Conservation (phyloP, 345 rosid genomes). For the Gossypium thurberi region DNA sequence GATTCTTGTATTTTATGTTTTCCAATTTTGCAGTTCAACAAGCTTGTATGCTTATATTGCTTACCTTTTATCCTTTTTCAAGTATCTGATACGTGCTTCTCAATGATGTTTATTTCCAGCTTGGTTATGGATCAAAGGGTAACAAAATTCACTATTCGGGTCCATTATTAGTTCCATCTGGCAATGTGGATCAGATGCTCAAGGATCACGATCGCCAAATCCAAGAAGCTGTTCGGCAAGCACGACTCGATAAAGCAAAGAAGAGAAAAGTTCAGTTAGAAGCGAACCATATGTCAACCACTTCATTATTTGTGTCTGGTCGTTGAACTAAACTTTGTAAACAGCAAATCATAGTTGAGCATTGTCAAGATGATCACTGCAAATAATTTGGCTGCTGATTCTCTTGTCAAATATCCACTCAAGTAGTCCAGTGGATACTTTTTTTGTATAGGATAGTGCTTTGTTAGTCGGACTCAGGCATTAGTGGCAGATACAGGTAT, state of each 20-base stretch:
- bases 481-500: neutral
- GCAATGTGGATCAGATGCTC: conserved; percentile 88
- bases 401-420: conserved; percentile 17
- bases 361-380: conserved; percentile 16
- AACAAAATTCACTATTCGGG: conserved; percentile 94
- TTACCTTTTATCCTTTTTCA: neutral
- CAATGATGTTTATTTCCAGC: conserved; percentile 31
- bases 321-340: conserved; percentile 38
- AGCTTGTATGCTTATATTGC: neutral
- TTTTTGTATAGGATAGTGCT: conserved; percentile 38
- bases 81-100: neutral
- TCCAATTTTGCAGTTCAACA: neutral
- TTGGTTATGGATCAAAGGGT: conserved; percentile 88
- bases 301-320: conserved; percentile 69
- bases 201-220: conserved; percentile 96
- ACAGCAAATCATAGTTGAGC: conserved; percentile 15
- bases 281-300: conserved; percentile 51
- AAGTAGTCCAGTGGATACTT: conserved; percentile 12
- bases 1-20: neutral
- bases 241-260: conserved; percentile 80
- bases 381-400: conserved; percentile 19
- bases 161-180: conserved; percentile 77
- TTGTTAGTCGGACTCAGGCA: neutral
- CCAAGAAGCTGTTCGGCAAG: conserved; percentile 89
- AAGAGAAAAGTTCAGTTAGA: conserved; percentile 60